Evolutionary conservation across 805 yeast genomes (phyloP).

Genomic region (Candida schatavii): DNA sequence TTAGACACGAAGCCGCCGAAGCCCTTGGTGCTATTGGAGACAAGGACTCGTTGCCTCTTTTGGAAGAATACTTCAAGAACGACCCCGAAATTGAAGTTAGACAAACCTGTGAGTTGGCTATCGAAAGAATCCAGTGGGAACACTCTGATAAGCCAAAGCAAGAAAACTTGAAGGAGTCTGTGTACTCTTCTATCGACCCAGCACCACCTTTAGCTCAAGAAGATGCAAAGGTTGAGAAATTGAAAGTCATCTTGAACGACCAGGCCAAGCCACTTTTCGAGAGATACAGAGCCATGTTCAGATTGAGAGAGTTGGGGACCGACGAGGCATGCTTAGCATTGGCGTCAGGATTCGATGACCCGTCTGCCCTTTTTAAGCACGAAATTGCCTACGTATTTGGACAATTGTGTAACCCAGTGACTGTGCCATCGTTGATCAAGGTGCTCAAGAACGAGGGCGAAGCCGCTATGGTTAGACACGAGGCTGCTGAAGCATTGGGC

Average conservation of each 20-base stretch:
- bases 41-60: constrained; percentile 60
- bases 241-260: constrained; percentile 69
- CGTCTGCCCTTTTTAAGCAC: constrained; percentile 92
- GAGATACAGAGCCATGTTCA: constrained; percentile 97
- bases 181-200: constrained; percentile 90
- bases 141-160: constrained; percentile 60
- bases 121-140: constrained; percentile 93
- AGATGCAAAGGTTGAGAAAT: constrained; percentile 58
- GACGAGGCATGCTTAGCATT: constrained; percentile 91
- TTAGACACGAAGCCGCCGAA: constrained; percentile 99
- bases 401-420: constrained; percentile 89
- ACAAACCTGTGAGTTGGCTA: constrained; percentile 97
- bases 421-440: constrained; percentile 83
- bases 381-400: constrained; percentile 99
- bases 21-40: constrained; percentile 97
- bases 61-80: constrained; percentile 58
- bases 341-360: constrained; percentile 85
- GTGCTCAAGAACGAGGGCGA: constrained; percentile 74
- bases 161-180: constrained; percentile 71
- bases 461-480: constrained; percentile 99
- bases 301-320: constrained; percentile 91
- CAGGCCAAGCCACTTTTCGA: constrained; percentile 79
- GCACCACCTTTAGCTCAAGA: constrained; percentile 91
- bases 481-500: constrained; percentile 98
- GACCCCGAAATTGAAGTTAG: constrained; percentile 88